phyloP scores from a whole-genome alignment of 495 filamentous ascomycete genomes.

The Oleoguttula mirabilis region DNA sequence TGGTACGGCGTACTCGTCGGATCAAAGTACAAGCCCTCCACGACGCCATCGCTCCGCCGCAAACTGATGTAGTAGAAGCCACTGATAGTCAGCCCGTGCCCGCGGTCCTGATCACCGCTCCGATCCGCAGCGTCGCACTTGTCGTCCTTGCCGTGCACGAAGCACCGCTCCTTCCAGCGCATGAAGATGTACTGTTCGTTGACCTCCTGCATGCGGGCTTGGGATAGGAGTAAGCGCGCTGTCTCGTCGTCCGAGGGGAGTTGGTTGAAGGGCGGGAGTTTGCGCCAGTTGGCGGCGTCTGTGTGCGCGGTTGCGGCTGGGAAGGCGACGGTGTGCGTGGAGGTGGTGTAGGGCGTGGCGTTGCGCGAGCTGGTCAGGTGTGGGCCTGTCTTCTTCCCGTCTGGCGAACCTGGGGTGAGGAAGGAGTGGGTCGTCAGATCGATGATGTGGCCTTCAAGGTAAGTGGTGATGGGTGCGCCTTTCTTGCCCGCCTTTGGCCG shows the following conservation, averaged over 20 bases:
- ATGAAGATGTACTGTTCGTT: slow-evolving; percentile 56
- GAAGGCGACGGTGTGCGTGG: slow-evolving; percentile 33
- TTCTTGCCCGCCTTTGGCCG: slow-evolving; percentile 16
- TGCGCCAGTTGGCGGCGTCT: slow-evolving; percentile 61
- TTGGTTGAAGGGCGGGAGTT: slow-evolving; percentile 53
- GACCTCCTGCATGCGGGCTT: slow-evolving; percentile 42
- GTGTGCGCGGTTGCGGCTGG: slow-evolving; percentile 41
- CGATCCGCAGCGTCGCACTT: slow-evolving; percentile 3
- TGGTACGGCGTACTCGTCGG: slow-evolving; percentile 61
- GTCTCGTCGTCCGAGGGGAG: slow-evolving; percentile 43
- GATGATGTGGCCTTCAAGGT: slow-evolving; percentile 65
- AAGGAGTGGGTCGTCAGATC: slow-evolving; percentile 59
- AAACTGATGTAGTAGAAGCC: slow-evolving; percentile 68
- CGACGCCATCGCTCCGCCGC: slow-evolving; percentile 44
- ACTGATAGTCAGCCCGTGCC: slow-evolving; percentile 53
- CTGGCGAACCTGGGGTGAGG: slow-evolving; percentile 41
- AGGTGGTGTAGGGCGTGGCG: not conserved
- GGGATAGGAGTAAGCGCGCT: slow-evolving; percentile 46
- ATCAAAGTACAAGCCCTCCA: slow-evolving; percentile 65
- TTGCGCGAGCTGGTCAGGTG: not conserved
- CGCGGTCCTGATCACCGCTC: slow-evolving; percentile 14
- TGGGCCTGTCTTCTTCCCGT: not conserved
- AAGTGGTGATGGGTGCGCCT: slow-evolving; percentile 53
- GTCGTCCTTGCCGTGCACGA: slow-evolving; percentile 39
- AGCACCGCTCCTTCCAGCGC: slow-evolving; percentile 73